Evolutionary conservation across 345 rosid species (phyloP), one percentile per base, ranked within the genome.

Genomic region (Crucihimalaya himalaica): DNA sequence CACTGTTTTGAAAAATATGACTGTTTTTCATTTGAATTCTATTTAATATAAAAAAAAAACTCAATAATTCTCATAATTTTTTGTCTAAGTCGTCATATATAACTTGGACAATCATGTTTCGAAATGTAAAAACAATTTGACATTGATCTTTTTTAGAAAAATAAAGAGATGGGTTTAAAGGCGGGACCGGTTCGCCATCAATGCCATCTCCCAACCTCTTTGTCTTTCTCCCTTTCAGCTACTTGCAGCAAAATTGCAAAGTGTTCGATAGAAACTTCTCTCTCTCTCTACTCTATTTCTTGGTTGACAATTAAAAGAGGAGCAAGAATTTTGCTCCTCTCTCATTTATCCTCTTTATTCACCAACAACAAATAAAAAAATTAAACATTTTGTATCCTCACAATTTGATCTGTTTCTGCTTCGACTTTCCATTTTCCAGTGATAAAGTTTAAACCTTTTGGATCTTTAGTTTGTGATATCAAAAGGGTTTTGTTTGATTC

Each of bases 391-490:
- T 35, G 3, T 37, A 40, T 40, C 53, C 47, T 39, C 74, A 63
- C 50, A 57, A 34, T 20, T 79, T 65, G 85, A 80, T 87, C 83
- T 88, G 62, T 75, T 63, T 61, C 60, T 69, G 0, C 35, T 73
- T 63, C 47, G 28, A 6, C 56, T 68, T 19, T 75, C 35, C 12
- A 56, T 11, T 47, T 71, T 52, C 3, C 39, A 60, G 59, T 54
- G 45, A 75, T 52, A 61, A 53, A 71, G 79, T 63, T 43, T 56
- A 47, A 15, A 7, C 11, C 16, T 60, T 51, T 63, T 19, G 62
- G 48, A 37, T 45, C 27, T 53, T 0, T 63, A 34, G 51, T 31
- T 34, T 71, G 45, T 78, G 63, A 79, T 82, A 62, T 61, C 39
- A 59, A 73, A 58, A 72, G 74, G 63, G 76, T 37, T 45, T 63